Percentiles rank a stretch among this genome's conserved stretches.
Evolutionary conservation across 257 asterid species (phyloP).

Genomic region (Eustoma russellianum): DNA sequence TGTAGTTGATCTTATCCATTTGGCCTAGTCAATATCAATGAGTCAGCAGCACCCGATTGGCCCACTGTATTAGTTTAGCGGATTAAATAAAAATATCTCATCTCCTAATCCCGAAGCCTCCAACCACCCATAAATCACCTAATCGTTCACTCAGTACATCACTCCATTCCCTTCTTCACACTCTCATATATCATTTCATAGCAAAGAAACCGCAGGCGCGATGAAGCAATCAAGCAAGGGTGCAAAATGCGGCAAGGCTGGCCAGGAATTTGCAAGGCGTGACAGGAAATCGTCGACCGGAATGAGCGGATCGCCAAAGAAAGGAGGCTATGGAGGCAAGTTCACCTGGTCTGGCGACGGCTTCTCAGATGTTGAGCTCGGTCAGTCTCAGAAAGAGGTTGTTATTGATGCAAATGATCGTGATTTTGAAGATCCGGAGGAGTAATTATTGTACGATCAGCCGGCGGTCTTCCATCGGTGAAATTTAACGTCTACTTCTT

Average conservation of each 20-base stretch:
- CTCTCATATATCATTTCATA: neutral
- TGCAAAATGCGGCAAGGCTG: conserved; percentile 25
- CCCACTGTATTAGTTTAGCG: neutral
- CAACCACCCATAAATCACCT: neutral
- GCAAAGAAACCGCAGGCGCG: neutral
- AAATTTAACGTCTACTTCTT: too few relatives aligned
- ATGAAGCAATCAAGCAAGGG: conserved; percentile 42
- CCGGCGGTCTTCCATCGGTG: too few relatives aligned
- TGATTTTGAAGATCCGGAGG: conserved; percentile 45
- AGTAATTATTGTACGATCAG: neutral
- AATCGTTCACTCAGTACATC: neutral
- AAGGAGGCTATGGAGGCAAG: conserved; percentile 84
- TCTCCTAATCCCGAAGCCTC: neutral
- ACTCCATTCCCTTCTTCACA: neutral
- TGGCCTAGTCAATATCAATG: neutral
- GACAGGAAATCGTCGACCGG: conserved; percentile 64
- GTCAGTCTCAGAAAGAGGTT: conserved; percentile 18
- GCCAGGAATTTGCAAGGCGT: conserved; percentile 24
- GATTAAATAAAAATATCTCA: neutral
- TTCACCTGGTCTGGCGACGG: conserved; percentile 87
- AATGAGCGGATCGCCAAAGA: conserved; percentile 66
- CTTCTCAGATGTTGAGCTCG: conserved; percentile 46
- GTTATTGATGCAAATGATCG: conserved; percentile 50
- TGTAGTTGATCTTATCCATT: conserved; percentile 26
- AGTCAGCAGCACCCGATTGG: conserved; percentile 6